Conservation (phyloP, 2,329 filamentous ascomycete genomes). For the Colletotrichum tanaceti region DNA sequence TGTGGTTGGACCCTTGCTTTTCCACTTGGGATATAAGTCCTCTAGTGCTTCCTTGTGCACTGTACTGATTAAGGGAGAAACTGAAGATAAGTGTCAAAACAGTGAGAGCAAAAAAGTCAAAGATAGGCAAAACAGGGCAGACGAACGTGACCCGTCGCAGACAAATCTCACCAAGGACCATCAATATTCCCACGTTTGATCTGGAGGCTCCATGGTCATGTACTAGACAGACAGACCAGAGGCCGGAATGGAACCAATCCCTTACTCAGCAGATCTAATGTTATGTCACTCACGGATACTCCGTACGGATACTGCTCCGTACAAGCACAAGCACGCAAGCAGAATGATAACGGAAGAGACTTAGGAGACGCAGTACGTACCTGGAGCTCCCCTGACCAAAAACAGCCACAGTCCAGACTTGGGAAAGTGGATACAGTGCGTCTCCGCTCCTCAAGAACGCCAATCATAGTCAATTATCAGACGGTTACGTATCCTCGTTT, state of each 20-base stretch:
- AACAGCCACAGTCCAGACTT: not conserved
- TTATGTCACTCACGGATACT: not conserved
- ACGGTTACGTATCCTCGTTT: conserved; percentile 26
- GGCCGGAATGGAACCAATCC: too few relatives aligned
- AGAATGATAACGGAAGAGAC: not conserved
- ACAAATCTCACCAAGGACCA: not conserved
- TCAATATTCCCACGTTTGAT: not conserved
- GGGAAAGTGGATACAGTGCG: not conserved
- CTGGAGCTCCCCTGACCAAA: not conserved
- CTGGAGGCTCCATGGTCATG: not conserved
- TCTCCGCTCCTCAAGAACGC: not conserved
- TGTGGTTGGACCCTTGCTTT: not conserved
- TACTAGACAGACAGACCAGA: not conserved
- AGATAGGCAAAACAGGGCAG: too few relatives aligned
- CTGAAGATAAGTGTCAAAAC: not conserved
- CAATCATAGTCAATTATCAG: conserved; percentile 14
- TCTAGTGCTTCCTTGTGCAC: not conserved
- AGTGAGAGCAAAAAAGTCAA: not conserved
- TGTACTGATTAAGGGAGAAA: not conserved
- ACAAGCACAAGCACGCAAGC: too few relatives aligned
- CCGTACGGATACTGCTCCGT: too few relatives aligned
- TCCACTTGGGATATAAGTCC: not conserved
- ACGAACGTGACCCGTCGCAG: not conserved
- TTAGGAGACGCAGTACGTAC: not conserved
- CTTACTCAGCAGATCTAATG: too few relatives aligned